These are phyloP conservation scores for Fraxinus sp. DNA, from an alignment of 305 asterid genomes.

Conservation along the genomic window DNA sequence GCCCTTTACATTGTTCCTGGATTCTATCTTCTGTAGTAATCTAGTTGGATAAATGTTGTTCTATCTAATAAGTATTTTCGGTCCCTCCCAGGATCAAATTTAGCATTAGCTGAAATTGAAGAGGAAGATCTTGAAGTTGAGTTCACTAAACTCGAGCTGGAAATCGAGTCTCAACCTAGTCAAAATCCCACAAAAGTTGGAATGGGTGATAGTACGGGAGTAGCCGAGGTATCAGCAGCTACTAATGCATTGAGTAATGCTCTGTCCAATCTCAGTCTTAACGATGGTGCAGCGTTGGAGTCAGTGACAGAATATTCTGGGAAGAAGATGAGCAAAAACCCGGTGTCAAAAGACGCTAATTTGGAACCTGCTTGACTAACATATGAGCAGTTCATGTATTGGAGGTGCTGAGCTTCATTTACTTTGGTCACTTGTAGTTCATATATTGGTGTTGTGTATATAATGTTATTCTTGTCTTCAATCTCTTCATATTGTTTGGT, in stretches of 20 bases:
- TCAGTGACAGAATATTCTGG: constrained; percentile 21
- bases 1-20: background rate
- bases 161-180: constrained; percentile 31
- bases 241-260: constrained; percentile 49
- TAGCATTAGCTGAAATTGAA: constrained; percentile 36
- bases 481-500: background rate
- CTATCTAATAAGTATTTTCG: constrained; percentile 8
- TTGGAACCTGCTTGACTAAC: constrained; percentile 49
- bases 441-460: background rate
- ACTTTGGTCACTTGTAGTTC: background rate
- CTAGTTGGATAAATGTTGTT: background rate
- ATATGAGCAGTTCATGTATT: background rate
- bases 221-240: constrained; percentile 29
- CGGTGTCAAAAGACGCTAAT: constrained; percentile 22
- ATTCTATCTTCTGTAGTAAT: background rate
- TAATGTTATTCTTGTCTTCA: background rate
- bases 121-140: constrained; percentile 77
- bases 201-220: constrained; percentile 15
- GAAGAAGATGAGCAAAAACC: constrained; percentile 19
- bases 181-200: constrained; percentile 21
- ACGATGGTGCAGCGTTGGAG: constrained; percentile 26
- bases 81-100: constrained; percentile 38
- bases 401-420: background rate
- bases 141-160: constrained; percentile 53
- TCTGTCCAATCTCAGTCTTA: constrained; percentile 50